These are phyloP conservation scores for Phytophthora pseudosyringae DNA, from an alignment of 352 stramenopile species.

Conservation along the genomic window DNA sequence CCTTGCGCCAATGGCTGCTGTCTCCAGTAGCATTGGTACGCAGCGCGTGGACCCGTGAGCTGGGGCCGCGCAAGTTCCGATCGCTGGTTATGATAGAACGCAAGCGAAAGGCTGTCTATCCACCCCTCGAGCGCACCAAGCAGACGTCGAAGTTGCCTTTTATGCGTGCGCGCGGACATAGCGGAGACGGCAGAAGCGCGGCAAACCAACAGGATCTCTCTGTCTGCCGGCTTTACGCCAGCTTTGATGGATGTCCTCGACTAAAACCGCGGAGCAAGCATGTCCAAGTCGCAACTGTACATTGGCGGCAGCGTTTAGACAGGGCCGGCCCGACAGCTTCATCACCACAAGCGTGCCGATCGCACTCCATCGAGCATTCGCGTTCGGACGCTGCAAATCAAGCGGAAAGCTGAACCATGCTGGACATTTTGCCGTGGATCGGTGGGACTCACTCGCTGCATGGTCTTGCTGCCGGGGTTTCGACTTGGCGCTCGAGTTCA, in stretches of 20 bases:
- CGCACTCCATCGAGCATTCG: constrained; percentile 17
- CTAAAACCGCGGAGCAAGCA: constrained; percentile 24
- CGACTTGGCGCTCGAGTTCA: constrained; percentile 7
- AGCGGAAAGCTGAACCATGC: constrained; percentile 15
- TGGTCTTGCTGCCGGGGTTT: constrained; percentile 10
- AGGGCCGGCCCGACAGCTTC: constrained; percentile 4
- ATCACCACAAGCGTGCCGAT: constrained; percentile 21
- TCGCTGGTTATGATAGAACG: constrained; percentile 6
- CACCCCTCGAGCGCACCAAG: constrained; percentile 11
- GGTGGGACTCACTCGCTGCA: constrained; percentile 17
- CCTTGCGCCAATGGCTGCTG: not conserved
- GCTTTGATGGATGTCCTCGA: constrained; percentile 20
- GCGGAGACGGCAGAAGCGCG: constrained; percentile 17
- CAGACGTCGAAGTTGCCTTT: constrained; percentile 25
- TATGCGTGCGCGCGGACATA: constrained; percentile 22
- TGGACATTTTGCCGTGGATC: constrained; percentile 16
- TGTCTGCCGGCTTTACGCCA: not conserved
- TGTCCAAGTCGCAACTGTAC: constrained; percentile 24
- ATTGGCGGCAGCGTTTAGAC: constrained; percentile 4
- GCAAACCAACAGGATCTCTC: constrained; percentile 13
- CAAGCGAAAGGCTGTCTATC: constrained; percentile 18
- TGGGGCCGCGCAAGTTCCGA: constrained; percentile 12
- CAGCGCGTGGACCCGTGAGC: too few species aligned
- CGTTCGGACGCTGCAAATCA: constrained; percentile 28
- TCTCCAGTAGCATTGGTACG: constrained; percentile 20